Conservation (phyloP, 2,329 filamentous ascomycete species). For the Fusarium circinatum region DNA sequence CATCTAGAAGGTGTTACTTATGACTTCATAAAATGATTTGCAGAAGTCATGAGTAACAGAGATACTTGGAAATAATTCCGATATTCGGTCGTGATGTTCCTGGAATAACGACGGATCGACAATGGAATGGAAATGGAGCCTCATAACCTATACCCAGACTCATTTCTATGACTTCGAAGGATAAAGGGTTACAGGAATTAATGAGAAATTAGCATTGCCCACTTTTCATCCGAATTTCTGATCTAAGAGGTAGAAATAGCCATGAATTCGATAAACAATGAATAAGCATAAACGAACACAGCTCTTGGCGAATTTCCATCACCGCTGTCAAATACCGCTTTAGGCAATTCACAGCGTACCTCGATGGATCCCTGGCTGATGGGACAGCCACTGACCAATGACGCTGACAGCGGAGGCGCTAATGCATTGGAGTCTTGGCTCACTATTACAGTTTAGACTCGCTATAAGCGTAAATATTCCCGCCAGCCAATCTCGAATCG, state of each 20-base stretch:
- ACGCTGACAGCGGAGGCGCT: neutral
- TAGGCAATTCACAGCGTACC: slow-evolving; percentile 4
- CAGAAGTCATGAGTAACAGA: neutral
- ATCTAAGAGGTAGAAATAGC: neutral
- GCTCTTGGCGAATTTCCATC: neutral
- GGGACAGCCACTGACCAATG: neutral
- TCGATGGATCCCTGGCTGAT: neutral
- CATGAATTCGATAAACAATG: neutral
- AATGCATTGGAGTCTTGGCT: slow-evolving; percentile 12
- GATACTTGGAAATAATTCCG: fast-evolving
- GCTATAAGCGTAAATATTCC: neutral
- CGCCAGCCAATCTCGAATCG: neutral
- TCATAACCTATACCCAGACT: neutral
- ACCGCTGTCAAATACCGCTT: slow-evolving; percentile 3
- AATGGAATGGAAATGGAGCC: neutral
- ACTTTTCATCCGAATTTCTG: too few species aligned
- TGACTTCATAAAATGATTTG: fast-evolving
- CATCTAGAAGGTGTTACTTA: fast-evolving
- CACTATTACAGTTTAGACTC: slow-evolving; percentile 1
- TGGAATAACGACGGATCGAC: neutral
- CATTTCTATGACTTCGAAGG: neutral
- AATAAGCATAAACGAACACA: neutral
- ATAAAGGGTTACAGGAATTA: too few species aligned
- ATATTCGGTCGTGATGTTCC: neutral
- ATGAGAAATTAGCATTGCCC: neutral